phyloP scores from a whole-genome alignment of 2,329 filamentous ascomycete species.

The Curvularia eragrostidis region DNA sequence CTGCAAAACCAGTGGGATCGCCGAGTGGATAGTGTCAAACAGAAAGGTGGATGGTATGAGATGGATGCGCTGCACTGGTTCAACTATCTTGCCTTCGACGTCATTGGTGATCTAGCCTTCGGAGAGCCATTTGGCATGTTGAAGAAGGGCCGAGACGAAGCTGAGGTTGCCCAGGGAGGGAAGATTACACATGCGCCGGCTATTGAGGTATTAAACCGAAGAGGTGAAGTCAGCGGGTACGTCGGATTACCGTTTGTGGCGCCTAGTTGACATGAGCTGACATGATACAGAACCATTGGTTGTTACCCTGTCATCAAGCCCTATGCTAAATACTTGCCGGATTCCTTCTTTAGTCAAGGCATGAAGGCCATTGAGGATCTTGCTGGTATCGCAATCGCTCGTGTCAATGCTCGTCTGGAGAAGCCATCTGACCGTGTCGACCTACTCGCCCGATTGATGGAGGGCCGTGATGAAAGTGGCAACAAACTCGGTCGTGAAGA shows the following conservation, averaged over 20 bases:
- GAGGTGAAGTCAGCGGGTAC: conserved; percentile 80
- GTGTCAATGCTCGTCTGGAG: conserved; percentile 76
- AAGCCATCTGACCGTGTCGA: conserved; percentile 70
- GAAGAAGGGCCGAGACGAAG: conserved; percentile 74
- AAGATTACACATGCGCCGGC: conserved; percentile 75
- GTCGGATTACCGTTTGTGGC: conserved; percentile 12
- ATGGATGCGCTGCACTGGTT: conserved; percentile 83
- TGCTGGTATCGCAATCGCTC: conserved; percentile 84
- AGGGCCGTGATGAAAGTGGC: conserved; percentile 82
- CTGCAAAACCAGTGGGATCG: conserved; percentile 77
- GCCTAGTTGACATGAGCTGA: conserved; percentile 11
- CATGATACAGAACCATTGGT: conserved; percentile 66
- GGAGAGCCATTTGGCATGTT: conserved; percentile 86
- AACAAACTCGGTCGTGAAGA: conserved; percentile 77
- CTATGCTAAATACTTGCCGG: conserved; percentile 79
- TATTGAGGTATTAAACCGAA: conserved; percentile 85
- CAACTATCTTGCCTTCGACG: conserved; percentile 66
- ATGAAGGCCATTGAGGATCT: conserved; percentile 78
- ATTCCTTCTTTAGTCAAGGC: conserved; percentile 79
- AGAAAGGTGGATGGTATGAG: conserved; percentile 63
- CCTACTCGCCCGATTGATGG: conserved; percentile 81
- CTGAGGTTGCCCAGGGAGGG: conserved; percentile 71
- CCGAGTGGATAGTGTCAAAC: conserved; percentile 58
- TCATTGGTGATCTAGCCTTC: conserved; percentile 70
- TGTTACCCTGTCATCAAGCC: conserved; percentile 77